Conservation (phyloP, 352 stramenopile genomes). For the Plasmopara halstedii region DNA sequence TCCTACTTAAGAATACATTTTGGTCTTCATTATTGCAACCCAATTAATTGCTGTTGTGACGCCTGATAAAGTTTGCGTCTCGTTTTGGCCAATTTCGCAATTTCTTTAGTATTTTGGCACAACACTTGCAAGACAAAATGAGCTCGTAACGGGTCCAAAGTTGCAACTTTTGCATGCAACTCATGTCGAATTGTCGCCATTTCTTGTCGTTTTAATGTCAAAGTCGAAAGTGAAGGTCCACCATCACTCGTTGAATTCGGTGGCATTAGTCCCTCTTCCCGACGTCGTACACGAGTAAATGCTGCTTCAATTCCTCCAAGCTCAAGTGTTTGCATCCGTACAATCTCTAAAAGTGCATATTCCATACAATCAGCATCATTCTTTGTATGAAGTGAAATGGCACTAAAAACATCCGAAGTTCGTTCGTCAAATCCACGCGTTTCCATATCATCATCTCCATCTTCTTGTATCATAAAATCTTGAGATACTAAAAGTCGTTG, state of each 20-base stretch:
- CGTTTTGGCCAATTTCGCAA: constrained; percentile 63
- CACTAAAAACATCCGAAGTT: constrained; percentile 63
- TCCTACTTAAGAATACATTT: background rate
- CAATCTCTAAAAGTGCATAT: constrained; percentile 67
- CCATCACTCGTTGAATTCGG: constrained; percentile 14
- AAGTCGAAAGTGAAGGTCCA: constrained; percentile 24
- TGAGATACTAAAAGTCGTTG: constrained; percentile 23
- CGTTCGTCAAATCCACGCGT: constrained; percentile 58
- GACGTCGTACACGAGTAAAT: constrained; percentile 45
- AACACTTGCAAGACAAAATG: constrained; percentile 68
- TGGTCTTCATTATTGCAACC: constrained; percentile 20
- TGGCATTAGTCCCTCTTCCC: constrained; percentile 39
- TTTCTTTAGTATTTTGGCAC: constrained; percentile 57
- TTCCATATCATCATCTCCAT: constrained; percentile 63
- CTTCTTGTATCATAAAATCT: constrained; percentile 9
- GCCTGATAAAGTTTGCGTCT: constrained; percentile 60
- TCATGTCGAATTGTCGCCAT: constrained; percentile 39
- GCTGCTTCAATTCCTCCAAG: constrained; percentile 67
- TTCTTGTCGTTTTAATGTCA: constrained; percentile 39
- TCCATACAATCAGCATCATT: constrained; percentile 77
- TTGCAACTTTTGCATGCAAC: constrained; percentile 46
- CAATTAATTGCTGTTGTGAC: constrained; percentile 48
- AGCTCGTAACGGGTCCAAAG: constrained; percentile 50
- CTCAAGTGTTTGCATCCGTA: constrained; percentile 76
- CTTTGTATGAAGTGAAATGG: constrained; percentile 59